These are phyloP conservation scores for Talaromyces sp. DNA, from an alignment of 2,329 filamentous ascomycete genomes.

Conservation along the genomic window DNA sequence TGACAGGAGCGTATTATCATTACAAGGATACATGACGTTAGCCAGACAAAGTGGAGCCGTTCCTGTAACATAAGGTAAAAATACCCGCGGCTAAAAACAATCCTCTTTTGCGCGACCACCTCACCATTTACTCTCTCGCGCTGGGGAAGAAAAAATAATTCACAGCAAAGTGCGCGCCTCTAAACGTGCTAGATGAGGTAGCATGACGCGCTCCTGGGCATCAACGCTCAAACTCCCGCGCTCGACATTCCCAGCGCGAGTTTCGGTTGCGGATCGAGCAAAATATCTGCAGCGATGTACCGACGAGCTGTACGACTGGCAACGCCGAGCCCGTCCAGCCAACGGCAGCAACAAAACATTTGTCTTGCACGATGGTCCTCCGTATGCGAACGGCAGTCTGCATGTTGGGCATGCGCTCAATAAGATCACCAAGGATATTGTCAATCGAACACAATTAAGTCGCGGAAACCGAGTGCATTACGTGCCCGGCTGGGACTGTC, in stretches of 20 bases:
- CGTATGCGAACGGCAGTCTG: constrained; percentile 88
- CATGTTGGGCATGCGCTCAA: constrained; percentile 95
- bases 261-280: constrained; percentile 40
- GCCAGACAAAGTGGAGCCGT: background rate
- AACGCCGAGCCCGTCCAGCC: constrained; percentile 51
- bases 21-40: background rate
- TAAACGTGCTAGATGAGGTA: background rate
- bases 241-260: constrained; percentile 59
- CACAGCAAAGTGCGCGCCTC: background rate
- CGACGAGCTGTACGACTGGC: constrained; percentile 87
- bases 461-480: constrained; percentile 73
- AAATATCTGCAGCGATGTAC: constrained; percentile 69
- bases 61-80: background rate
- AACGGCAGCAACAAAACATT: constrained; percentile 52
- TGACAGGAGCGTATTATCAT: background rate
- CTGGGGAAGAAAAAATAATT: background rate
- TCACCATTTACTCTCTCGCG: background rate
- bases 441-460: constrained; percentile 73
- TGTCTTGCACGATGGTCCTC: constrained; percentile 87
- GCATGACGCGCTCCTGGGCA: constrained; percentile 54
- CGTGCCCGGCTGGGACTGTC: constrained; percentile 94
- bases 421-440: constrained; percentile 94
- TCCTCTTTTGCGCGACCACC: background rate
- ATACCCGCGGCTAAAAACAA: background rate
- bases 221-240: constrained; percentile 70